phyloP scores from a whole-genome alignment of 306 rosid genomes.

The Geum urbanum region DNA sequence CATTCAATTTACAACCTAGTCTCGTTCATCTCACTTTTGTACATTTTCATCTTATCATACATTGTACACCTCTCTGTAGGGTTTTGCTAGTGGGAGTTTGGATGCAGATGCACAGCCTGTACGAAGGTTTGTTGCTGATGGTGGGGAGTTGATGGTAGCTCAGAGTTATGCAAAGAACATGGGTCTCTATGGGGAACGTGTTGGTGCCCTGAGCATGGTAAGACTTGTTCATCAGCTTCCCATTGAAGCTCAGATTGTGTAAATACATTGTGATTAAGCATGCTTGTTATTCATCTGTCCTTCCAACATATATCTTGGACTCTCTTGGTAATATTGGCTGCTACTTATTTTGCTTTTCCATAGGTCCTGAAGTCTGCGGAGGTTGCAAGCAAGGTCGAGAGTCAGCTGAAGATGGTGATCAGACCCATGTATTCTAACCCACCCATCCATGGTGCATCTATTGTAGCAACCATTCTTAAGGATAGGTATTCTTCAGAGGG shows the following conservation, averaged over 20 bases:
- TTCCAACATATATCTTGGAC: not conserved
- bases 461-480: conserved; percentile 86
- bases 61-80: conserved; percentile 34
- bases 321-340: conserved; percentile 4
- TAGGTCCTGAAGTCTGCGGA: conserved; percentile 84
- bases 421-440: conserved; percentile 98
- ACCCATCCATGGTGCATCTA: conserved; percentile 98
- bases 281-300: not conserved
- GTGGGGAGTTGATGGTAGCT: conserved; percentile 81
- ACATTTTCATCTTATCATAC: not conserved
- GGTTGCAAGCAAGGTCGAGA: conserved; percentile 82
- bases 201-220: conserved; percentile 95
- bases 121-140: conserved; percentile 92
- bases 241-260: not conserved
- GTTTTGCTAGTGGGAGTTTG: conserved; percentile 97
- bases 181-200: conserved; percentile 99
- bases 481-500: conserved; percentile 53
- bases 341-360: not conserved
- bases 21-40: not conserved
- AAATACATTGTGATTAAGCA: not conserved
- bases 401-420: conserved; percentile 94
- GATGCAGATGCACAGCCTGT: conserved; percentile 87
- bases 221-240: conserved; percentile 21
- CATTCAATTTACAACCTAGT: not conserved
- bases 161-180: conserved; percentile 97